These are phyloP conservation scores for Protostelium mycophagum DNA, from an alignment of 78 protist species.

Conservation along the genomic window DNA sequence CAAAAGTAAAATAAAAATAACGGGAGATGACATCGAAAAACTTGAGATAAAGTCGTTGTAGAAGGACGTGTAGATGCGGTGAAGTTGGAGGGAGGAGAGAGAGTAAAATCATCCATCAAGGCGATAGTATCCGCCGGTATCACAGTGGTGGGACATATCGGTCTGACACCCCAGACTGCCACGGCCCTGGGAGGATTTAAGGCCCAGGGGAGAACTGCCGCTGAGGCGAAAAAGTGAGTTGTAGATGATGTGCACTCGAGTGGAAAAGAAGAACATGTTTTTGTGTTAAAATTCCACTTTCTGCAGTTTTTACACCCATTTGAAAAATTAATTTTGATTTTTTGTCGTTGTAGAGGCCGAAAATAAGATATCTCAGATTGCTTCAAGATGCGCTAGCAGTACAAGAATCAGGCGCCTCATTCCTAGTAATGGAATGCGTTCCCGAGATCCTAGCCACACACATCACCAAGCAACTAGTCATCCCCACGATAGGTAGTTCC, in stretches of 20 bases:
- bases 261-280: not conserved
- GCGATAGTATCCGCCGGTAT: constrained; percentile 79
- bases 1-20: not conserved
- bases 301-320: not conserved
- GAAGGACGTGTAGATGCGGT: constrained; percentile 81
- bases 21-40: too few relatives aligned
- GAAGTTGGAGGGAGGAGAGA: constrained; percentile 88
- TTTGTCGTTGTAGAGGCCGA: constrained; percentile 8
- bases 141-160: constrained; percentile 91
- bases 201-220: constrained; percentile 73
- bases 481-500: constrained; percentile 83
- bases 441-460: constrained; percentile 68
- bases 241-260: too few relatives aligned
- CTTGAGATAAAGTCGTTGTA: too few relatives aligned
- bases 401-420: constrained; percentile 85
- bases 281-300: not conserved
- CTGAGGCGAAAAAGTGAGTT: constrained; percentile 30
- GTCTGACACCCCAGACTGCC: constrained; percentile 88
- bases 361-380: too few relatives aligned
- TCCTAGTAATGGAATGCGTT: constrained; percentile 87
- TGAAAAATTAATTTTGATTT: not conserved
- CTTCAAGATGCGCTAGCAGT: constrained; percentile 85
- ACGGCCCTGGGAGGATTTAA: constrained; percentile 82
- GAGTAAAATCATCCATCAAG: constrained; percentile 8
- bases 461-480: constrained; percentile 51